Base-by-base conservation (phyloP, 1,284 basidiomycete genomes). In the Malassezia arunalokei region DNA sequence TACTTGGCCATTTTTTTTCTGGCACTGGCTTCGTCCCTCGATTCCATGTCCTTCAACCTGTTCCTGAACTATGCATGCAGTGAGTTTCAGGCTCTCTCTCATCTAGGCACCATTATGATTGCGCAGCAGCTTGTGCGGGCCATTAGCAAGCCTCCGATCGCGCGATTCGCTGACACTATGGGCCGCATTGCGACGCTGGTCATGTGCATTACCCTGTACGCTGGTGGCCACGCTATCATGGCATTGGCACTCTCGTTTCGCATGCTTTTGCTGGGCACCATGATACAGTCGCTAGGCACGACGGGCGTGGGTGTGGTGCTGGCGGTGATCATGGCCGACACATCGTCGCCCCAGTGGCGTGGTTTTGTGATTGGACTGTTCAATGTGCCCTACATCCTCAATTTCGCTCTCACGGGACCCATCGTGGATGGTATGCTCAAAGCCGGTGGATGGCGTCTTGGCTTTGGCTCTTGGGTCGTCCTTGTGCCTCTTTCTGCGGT, bases 331-430 rank as follows among this genome's bases (percentile, higher is more conserved):
- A 74, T 75, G 51, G 85, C 85, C 15, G 86, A 89, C 66, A 82
- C 84, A 60, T 87, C 86, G 3, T 83, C 81, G 1, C 78, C 87
- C 11, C 78, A 81, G 65, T 87, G 84, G 83, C 79, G 86, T 52
- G 85, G 84, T 9, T 76, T 87, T 8, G 79, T 84, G 15, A 79
- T 81, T 2, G 78, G 78, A 12, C 58, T 63, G 12, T 59, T 66
- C 49, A 81, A 81, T 7, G 70, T 82, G 35, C 85, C 85, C 76
- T 86, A 82, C 72, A 78, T 87, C 59, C 63, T 75, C 63, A 79
- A 78, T 66, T 75, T 73, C 59, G 76, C 77, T 29, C 68, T 78
- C 12, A 81, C 83, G 5, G 79, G 83, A 8, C 84, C 85, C 64
- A 80, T 87, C 47, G 77, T 81, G 15, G 75, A 76, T 32, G 75